Evolutionary conservation across 106 monocot genomes (phyloP).

Genomic region (Phalaenopsis equestris): DNA sequence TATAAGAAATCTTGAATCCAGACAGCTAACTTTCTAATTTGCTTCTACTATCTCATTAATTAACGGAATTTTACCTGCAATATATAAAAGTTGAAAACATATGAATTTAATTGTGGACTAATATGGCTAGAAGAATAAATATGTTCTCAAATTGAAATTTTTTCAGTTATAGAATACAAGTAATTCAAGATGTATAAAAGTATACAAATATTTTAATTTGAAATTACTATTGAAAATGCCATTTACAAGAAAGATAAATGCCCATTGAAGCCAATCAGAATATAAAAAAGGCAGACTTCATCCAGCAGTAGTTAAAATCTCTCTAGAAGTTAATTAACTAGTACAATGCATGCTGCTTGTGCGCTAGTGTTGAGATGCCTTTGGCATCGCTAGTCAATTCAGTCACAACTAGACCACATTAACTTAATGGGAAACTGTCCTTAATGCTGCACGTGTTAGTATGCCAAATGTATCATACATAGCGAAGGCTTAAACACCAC

Average conservation of each 20-base stretch:
- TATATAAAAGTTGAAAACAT: not conserved
- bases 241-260: not conserved
- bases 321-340: too few relatives aligned
- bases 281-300: not conserved
- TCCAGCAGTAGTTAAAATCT: too few relatives aligned
- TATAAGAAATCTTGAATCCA: not conserved
- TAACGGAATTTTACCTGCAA: not conserved
- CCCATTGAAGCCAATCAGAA: not conserved
- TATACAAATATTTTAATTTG: not conserved
- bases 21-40: not conserved
- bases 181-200: not conserved
- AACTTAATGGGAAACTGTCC: not conserved
- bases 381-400: not conserved
- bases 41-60: not conserved
- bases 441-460: not conserved
- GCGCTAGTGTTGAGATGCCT: not conserved
- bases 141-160: not conserved
- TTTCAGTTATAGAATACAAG: not conserved
- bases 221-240: not conserved
- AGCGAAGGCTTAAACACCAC: not conserved
- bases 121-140: not conserved
- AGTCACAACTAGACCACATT: too few relatives aligned
- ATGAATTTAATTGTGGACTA: not conserved
- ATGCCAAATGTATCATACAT: not conserved
- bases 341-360: too few relatives aligned